Evolutionary conservation across 768 basidiomycete genomes (phyloP), one percentile per base, ranked within the genome.

Genomic region (Collybia sordida): DNA sequence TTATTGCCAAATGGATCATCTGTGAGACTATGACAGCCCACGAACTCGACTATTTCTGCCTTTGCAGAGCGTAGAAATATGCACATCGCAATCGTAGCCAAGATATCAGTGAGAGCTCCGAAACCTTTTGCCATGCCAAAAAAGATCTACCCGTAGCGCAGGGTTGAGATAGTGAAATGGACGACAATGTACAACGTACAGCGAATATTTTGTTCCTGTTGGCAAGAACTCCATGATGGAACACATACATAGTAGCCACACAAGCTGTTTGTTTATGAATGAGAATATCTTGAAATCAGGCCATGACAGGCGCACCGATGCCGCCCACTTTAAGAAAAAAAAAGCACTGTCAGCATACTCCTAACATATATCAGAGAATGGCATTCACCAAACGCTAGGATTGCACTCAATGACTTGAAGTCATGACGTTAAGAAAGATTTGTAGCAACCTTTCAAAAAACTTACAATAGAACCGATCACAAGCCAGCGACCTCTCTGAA

Each of bases 41-140:
- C 70, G 19, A 39, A 77, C 75, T 65, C 55, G 6, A 52, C 50
- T 21, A 77, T 69, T 3, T 72, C 73, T 8, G 71, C 73, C 50
- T 66, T 69, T 3, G 72, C 58, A 5, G 64, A 60, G 0, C 65
- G 63, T 4, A 78, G 63, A 37, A 68, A 69, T 3, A 67, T 50
- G 55, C 74, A 76, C 71, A 78, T 72, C 0, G 73, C 72, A 19
- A 70, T 59, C 6, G 75, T 78, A 0, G 77, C 75, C 9, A 75
- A 34, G 17, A 78, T 62, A 50, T 78, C 77, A 3, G 75, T 72
- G 0, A 70, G 42, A 12, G 75, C 70, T 25, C 69, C 72, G 49
- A 75, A 74, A 9, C 72, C 75, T 56, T 77, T 77, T 1, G 72
- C 70, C 2, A 78, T 36, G 3, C 74, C 74, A 44, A 75, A 74